Conservation (phyloP, 352 stramenopile species). For the Phytophthora boehmeriae region DNA sequence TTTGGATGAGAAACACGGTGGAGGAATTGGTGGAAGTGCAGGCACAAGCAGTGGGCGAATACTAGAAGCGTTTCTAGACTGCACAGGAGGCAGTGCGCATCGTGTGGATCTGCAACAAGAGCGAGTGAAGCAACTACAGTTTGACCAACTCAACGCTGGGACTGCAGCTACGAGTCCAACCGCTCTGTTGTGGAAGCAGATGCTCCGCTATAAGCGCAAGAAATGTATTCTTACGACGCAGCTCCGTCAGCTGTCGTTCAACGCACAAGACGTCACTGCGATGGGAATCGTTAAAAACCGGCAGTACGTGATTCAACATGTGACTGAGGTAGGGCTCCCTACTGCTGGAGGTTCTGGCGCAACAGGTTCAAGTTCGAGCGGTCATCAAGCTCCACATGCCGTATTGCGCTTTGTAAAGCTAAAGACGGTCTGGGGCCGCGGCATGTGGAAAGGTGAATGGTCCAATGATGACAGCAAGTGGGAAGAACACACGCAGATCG, state of each 20-base stretch:
- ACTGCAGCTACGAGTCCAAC: conserved; percentile 35
- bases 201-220: conserved; percentile 61
- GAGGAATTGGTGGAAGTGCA: conserved; percentile 35
- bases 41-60: conserved; percentile 64
- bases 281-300: conserved; percentile 79
- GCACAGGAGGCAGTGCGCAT: conserved; percentile 84
- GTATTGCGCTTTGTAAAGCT: conserved; percentile 79
- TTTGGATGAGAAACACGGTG: conserved; percentile 48
- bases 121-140: conserved; percentile 34
- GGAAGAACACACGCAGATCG: conserved; percentile 81
- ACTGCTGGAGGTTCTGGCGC: conserved; percentile 5
- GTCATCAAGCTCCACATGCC: conserved; percentile 3
- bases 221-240: conserved; percentile 74
- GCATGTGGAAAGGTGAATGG: conserved; percentile 86
- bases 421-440: conserved; percentile 79
- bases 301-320: conserved; percentile 74
- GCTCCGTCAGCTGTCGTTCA: conserved; percentile 74
- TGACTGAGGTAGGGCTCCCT: conserved; percentile 57
- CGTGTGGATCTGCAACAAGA: conserved; percentile 75
- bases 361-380: neutral
- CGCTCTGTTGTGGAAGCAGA: conserved; percentile 62
- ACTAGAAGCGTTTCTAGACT: conserved; percentile 87
- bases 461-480: conserved; percentile 85
- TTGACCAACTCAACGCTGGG: conserved; percentile 25
- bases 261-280: conserved; percentile 58